Evolutionary conservation across 108 stramenopile genomes (phyloP).

Genomic region (Cylindrotheca fusiformis): DNA sequence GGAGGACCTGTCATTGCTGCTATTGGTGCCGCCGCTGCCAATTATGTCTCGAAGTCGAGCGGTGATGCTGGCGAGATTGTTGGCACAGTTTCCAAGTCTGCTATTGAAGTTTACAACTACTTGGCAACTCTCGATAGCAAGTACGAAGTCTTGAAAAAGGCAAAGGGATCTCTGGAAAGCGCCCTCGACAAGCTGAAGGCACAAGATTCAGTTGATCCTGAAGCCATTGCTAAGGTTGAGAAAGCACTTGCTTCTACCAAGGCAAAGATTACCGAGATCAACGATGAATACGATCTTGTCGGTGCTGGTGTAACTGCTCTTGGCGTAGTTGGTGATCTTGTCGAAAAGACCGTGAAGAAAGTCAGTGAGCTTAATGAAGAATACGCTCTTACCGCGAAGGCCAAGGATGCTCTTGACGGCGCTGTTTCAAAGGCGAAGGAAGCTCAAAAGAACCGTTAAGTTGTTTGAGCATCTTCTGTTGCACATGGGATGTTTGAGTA

Average conservation of each 20-base stretch:
- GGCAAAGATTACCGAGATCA: slow-evolving; percentile 78
- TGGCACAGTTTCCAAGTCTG: slow-evolving; percentile 75
- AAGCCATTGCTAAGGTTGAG: slow-evolving; percentile 78
- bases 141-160: slow-evolving; percentile 80
- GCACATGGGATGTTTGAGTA: no score
- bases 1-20: slow-evolving; percentile 70
- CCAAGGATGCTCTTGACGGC: slow-evolving; percentile 51
- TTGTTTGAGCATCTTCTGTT: no score
- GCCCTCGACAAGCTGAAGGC: slow-evolving; percentile 74
- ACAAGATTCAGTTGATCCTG: slow-evolving; percentile 59
- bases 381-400: slow-evolving; percentile 82
- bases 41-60: slow-evolving; percentile 83
- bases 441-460: slow-evolving; percentile 9
- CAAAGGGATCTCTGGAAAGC: slow-evolving; percentile 56
- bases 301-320: slow-evolving; percentile 79
- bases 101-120: slow-evolving; percentile 90
- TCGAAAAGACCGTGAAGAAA: slow-evolving; percentile 84
- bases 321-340: slow-evolving; percentile 83
- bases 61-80: slow-evolving; percentile 71
- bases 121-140: slow-evolving; percentile 78
- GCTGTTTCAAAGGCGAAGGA: slow-evolving; percentile 85
- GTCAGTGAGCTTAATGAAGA: slow-evolving; percentile 83
- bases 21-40: slow-evolving; percentile 63
- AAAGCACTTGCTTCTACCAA: slow-evolving; percentile 70
- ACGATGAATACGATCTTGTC: slow-evolving; percentile 89